Evolutionary conservation across 2,329 filamentous ascomycete species (phyloP).

Genomic region (Dactylonectria estremocensis): DNA sequence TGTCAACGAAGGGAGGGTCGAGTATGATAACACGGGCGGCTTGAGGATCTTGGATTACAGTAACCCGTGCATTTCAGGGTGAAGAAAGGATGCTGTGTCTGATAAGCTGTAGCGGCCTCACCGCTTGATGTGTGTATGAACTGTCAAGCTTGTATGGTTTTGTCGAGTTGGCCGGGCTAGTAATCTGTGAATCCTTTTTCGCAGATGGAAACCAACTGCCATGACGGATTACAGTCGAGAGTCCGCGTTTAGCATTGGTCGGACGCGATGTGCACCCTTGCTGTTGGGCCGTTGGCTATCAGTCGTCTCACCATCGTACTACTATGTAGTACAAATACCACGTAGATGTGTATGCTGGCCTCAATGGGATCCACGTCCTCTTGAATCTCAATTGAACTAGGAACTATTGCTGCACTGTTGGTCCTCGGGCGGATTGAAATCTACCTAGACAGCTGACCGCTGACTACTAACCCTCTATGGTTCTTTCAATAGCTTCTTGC

Average conservation of each 20-base stretch:
- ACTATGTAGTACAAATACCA: too few relatives aligned
- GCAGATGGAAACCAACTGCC: neutral
- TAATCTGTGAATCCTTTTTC: slow-evolving; percentile 3
- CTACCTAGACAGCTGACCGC: too few relatives aligned
- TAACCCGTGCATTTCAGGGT: slow-evolving; percentile 3
- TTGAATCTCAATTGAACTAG: neutral
- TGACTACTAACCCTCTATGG: too few relatives aligned
- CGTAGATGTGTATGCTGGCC: neutral
- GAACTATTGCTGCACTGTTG: too few relatives aligned
- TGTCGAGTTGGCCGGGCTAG: neutral
- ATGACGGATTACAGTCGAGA: too few relatives aligned
- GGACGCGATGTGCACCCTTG: too few relatives aligned
- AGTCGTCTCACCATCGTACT: neutral
- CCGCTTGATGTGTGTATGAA: neutral
- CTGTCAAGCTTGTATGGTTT: neutral
- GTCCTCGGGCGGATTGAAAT: too few relatives aligned
- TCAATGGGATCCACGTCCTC: neutral
- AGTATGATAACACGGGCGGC: slow-evolving; percentile 66
- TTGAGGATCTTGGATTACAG: slow-evolving; percentile 58
- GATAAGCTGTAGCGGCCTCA: neutral
- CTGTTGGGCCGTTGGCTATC: too few relatives aligned
- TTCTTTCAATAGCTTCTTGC: too few relatives aligned
- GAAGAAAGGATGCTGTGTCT: neutral
- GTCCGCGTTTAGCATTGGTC: too few relatives aligned
- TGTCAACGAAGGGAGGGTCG: slow-evolving; percentile 71